Evolutionary conservation across 2,329 filamentous ascomycete species (phyloP), one percentile per base, ranked within the genome.

Genomic region (Lecanosticta acicola): DNA sequence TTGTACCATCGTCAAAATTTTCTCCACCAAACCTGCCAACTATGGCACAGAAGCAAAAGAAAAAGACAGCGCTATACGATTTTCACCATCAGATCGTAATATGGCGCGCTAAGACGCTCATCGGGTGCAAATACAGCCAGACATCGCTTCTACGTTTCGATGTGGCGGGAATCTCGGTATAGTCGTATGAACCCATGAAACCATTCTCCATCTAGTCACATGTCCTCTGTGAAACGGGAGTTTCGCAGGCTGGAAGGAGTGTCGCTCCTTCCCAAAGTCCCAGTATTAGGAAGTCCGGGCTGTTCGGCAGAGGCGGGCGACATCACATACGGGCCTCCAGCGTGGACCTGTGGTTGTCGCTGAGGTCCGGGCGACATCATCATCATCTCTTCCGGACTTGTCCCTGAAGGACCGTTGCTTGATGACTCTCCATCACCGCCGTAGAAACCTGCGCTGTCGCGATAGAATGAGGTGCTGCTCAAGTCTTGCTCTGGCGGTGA

Each of bases 391-490:
- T 19, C 35, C 4, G 14, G 14, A 11, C 35, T 37, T 9, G n/a
- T 19, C 14, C 14, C 10, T 11, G 17, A 37, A 5, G 16, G 35
- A 37, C n/a, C n/a, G 35, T 11, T 29, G 13, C 46, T 55, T 7
- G 48, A 13, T 19, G 19, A 16, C 3, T 33, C 45, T 17, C 65
- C 66, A 8, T 63, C 57, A 7, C 66, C 65, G 18, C 68, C 68
- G 47, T 70, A 71, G 38, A 65, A 66, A 36, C 67, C 68, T 11
- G 63, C 58, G 47, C 70, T 71, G 50, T 73, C 69, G n/a, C 65
- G 65, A 50, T 71, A 72, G 54, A 71, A 71, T 2, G 69, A 70
- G 0, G 64, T 62, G 4, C 64, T 66, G 45, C 56, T 59, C 24
- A 60, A 41, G 39, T 59, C 56, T n/a, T 50, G 49, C 19, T 46